Percentiles rank a stretch among this genome's conserved stretches.
phyloP scores from a whole-genome alignment of 2,329 filamentous ascomycete species.

The Xylariaceae sp. region DNA sequence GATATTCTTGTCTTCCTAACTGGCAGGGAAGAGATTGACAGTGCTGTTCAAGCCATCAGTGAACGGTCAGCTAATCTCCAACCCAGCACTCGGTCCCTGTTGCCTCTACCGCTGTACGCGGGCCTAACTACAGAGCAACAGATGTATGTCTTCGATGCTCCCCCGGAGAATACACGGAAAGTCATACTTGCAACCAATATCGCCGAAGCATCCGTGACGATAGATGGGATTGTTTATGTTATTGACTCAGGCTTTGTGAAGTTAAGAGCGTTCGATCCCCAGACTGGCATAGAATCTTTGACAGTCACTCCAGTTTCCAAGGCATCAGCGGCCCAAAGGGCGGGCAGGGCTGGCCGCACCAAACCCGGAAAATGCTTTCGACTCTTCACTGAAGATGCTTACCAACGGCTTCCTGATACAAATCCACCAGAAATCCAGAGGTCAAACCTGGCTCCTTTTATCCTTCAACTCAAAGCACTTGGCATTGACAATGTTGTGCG shows the following conservation, averaged over 20 bases:
- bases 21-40: slow-evolving; percentile 88
- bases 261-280: slow-evolving; percentile 76
- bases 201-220: slow-evolving; percentile 91
- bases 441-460: slow-evolving; percentile 79
- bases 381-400: slow-evolving; percentile 76
- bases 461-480: slow-evolving; percentile 88
- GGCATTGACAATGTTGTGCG: slow-evolving; percentile 91
- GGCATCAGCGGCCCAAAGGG: slow-evolving; percentile 86
- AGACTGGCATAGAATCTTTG: slow-evolving; percentile 80
- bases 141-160: slow-evolving; percentile 86
- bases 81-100: slow-evolving; percentile 53
- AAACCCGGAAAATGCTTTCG: slow-evolving; percentile 90
- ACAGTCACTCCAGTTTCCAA: slow-evolving; percentile 79
- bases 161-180: slow-evolving; percentile 77
- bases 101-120: slow-evolving; percentile 78
- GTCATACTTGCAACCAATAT: slow-evolving; percentile 94
- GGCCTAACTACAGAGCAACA: slow-evolving; percentile 87
- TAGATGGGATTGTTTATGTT: slow-evolving; percentile 86
- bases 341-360: slow-evolving; percentile 84
- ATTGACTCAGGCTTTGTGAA: slow-evolving; percentile 91
- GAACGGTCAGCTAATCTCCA: slow-evolving; percentile 63
- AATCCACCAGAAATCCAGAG: slow-evolving; percentile 89
- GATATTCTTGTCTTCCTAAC: slow-evolving; percentile 91
- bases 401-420: slow-evolving; percentile 58
- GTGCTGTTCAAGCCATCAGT: slow-evolving; percentile 69